Evolutionary conservation across 768 basidiomycete species (phyloP), one percentile per base, ranked within the genome.

Genomic region (Mycena crocata): DNA sequence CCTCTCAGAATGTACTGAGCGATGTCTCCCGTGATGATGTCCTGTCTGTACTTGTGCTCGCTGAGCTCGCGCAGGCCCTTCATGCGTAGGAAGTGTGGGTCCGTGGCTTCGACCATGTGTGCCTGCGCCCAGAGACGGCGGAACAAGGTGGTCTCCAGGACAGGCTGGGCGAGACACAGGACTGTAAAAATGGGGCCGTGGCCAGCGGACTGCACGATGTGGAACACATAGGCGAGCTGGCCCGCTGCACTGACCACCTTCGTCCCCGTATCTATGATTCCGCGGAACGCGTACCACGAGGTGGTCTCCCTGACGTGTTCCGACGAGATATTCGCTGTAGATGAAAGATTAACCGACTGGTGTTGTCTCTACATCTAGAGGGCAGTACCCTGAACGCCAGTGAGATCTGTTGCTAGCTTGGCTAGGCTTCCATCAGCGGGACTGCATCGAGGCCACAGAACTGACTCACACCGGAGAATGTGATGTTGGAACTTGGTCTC

Each of bases 11-110:
- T 49, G 21, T 70, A 39, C 28, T 62, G 56, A 9, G 63, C 64
- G 31, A 70, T 62, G 40, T 70, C 64, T 5, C 64, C 68, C 2
- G 68, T 66, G 32, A 70, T 63, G 26, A 70, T 57, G 51, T 70
- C 64, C 45, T 70, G 68, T 40, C 39, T 62, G 51, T 59, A 70
- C 39, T 70, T 59, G 9, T 35, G 32, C 24, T 70, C 51, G 23
- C 64, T 60, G 23, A 70, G 50, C 15, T 40, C 49, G 26, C 59
- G 68, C n/a, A 63, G 57, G 48, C 61, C 58, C 5, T 45, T 57
- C 60, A 52, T 58, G 50, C 68, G 56, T 23, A 66, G 26, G 46
- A 39, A 70, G 32, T 70, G 55, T 14, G 49, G 61, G 48, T 70
- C 23, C 21, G 35, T 60, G 15, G 64, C 37, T 26, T 66, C 50